phyloP scores from a whole-genome alignment of 1,284 basidiomycete genomes.

The Cutaneotrichosporon mucoides region DNA sequence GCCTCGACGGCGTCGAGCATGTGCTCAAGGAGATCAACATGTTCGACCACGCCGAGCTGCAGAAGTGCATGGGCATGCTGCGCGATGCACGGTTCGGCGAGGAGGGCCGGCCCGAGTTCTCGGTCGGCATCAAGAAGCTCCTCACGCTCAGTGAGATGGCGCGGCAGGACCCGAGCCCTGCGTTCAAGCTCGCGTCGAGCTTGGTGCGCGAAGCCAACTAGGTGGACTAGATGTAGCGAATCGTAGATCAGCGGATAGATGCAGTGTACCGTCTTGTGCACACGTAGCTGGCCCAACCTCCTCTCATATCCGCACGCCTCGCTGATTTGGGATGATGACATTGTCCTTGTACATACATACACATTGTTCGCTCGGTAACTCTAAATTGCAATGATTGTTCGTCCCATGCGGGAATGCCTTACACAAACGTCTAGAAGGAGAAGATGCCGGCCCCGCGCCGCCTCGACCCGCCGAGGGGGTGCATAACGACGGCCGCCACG shows the following conservation, averaged over 20 bases:
- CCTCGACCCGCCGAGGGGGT: conserved; percentile 52
- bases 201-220: conserved; percentile 55
- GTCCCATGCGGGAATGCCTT: too few species aligned
- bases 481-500: conserved; percentile 51
- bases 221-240: conserved; percentile 1
- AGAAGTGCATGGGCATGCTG: conserved; percentile 54
- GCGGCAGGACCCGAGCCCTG: conserved; percentile 79
- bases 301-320: too few species aligned
- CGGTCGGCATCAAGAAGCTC: conserved; percentile 89
- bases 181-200: conserved; percentile 66
- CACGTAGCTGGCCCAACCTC: too few species aligned
- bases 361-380: too few species aligned
- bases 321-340: too few species aligned
- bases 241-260: too few species aligned
- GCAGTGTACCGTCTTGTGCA: too few species aligned
- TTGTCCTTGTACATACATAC: too few species aligned
- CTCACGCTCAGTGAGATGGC: conserved; percentile 94
- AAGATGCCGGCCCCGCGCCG: conserved; percentile 50
- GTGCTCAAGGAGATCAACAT: conserved; percentile 81
- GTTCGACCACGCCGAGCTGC: conserved; percentile 73
- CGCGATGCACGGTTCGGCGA: conserved; percentile 69
- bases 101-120: conserved; percentile 53
- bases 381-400: too few species aligned
- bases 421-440: conserved; percentile 40
- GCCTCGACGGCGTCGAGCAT: conserved; percentile 66